Evolutionary conservation across 202 grass and related monocot genomes (phyloP).

Genomic region (Bolboschoenoplectus hybrid): DNA sequence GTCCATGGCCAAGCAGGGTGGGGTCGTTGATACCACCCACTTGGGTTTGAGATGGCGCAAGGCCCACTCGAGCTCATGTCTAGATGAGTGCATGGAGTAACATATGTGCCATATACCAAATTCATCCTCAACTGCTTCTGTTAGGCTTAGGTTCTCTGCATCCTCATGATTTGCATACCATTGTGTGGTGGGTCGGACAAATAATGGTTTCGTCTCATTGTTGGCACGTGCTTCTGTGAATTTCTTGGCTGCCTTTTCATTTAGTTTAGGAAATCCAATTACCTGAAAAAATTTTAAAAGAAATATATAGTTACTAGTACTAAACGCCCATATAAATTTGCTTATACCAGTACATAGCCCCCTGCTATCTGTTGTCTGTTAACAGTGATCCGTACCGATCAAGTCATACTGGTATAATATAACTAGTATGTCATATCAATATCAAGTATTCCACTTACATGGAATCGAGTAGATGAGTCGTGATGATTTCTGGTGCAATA

Average conservation of each 20-base stretch:
- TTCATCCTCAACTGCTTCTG: slow-evolving; percentile 52
- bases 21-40: slow-evolving; percentile 76
- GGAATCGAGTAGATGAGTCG: slow-evolving; percentile 56
- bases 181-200: slow-evolving; percentile 60
- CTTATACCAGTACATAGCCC: neutral
- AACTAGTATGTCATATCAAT: neutral
- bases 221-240: slow-evolving; percentile 42
- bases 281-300: slow-evolving; percentile 33
- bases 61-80: slow-evolving; percentile 60
- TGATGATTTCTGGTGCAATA: slow-evolving; percentile 59
- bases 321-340: neutral
- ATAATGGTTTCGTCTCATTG: slow-evolving; percentile 53
- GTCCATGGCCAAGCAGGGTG: slow-evolving; percentile 57
- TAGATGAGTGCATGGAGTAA: slow-evolving; percentile 67
- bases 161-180: slow-evolving; percentile 49
- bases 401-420: neutral
- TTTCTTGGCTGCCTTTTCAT: slow-evolving; percentile 46
- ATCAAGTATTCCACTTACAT: slow-evolving; percentile 24
- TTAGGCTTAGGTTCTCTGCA: slow-evolving; percentile 20
- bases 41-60: slow-evolving; percentile 55
- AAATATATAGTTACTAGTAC: slow-evolving; percentile 10
- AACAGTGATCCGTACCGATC: neutral
- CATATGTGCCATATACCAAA: slow-evolving; percentile 68
- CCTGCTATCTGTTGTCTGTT: neutral
- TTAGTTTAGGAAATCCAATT: slow-evolving; percentile 49